Conservation (phyloP, 2,329 filamentous ascomycete species). For the Pseudogymnoascus pannorum region DNA sequence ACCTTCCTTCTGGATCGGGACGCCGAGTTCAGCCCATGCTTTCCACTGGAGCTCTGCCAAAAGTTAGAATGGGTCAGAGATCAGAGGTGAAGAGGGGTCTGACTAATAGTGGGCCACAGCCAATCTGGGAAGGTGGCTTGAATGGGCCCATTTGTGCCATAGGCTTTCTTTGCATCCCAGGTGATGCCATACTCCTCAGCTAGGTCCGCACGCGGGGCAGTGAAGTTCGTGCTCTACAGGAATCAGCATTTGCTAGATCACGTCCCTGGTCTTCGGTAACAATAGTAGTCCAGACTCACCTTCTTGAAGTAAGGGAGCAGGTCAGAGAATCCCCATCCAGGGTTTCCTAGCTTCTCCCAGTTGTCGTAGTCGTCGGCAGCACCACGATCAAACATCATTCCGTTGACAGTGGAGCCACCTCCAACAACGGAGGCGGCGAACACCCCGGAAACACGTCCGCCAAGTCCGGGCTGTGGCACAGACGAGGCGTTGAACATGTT, state of each 20-base stretch:
- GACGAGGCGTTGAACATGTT: constrained; percentile 10
- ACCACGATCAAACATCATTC: constrained; percentile 32
- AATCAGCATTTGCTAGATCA: neutral
- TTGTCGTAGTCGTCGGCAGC: constrained; percentile 35
- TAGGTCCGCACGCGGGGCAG: constrained; percentile 25
- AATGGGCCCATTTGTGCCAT: constrained; percentile 33
- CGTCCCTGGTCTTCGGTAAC: neutral
- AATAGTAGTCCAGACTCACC: constrained; percentile 20
- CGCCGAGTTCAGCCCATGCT: constrained; percentile 31
- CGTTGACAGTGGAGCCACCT: constrained; percentile 35
- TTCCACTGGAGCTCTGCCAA: constrained; percentile 14
- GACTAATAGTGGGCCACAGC: constrained; percentile 31
- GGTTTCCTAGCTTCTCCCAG: constrained; percentile 39
- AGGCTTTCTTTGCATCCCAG: constrained; percentile 26
- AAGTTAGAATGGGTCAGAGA: neutral
- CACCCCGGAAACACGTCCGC: neutral
- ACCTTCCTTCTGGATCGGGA: constrained; percentile 32
- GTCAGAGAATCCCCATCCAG: constrained; percentile 37
- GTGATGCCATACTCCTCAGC: constrained; percentile 31
- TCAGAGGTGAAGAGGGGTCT: constrained; percentile 7
- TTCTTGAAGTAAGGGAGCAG: constrained; percentile 37
- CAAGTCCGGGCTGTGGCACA: constrained; percentile 9
- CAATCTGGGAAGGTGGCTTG: constrained; percentile 34
- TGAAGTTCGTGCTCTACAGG: constrained; percentile 31
- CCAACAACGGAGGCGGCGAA: constrained; percentile 22